phyloP scores from a whole-genome alignment of 305 asterid genomes.

The Fraxinus sp. region DNA sequence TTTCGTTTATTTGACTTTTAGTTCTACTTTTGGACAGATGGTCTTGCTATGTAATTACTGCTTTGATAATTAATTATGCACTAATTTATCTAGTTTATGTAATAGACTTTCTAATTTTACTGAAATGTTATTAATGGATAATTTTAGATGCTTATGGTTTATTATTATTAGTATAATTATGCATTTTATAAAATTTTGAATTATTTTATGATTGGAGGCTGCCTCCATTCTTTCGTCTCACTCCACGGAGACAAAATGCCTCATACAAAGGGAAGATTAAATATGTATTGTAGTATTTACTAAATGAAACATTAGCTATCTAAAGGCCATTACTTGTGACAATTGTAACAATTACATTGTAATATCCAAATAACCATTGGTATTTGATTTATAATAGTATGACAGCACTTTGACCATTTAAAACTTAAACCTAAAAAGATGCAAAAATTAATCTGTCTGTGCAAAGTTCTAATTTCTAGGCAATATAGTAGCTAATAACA shows the following conservation, averaged over 20 bases:
- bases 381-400: not conserved
- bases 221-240: not conserved
- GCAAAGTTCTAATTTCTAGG: not conserved
- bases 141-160: not conserved
- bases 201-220: not conserved
- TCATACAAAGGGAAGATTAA: not conserved
- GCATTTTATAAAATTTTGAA: not conserved
- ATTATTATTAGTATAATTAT: not conserved
- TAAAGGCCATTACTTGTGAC: not conserved
- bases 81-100: not conserved
- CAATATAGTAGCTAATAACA: not conserved
- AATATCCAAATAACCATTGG: not conserved
- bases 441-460: not conserved
- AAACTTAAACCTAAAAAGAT: constrained; percentile 10
- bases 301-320: not conserved
- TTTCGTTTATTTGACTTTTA: not conserved
- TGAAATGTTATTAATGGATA: not conserved
- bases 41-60: not conserved
- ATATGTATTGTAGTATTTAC: not conserved
- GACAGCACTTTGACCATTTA: not conserved
- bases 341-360: not conserved
- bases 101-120: not conserved
- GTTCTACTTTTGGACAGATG: not conserved
- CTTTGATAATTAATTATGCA: not conserved
- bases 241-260: not conserved